Percentiles rank a stretch among this genome's conserved stretches.
Conservation (phyloP, 805 yeast genomes). For the Diddensiella transvaalensis region DNA sequence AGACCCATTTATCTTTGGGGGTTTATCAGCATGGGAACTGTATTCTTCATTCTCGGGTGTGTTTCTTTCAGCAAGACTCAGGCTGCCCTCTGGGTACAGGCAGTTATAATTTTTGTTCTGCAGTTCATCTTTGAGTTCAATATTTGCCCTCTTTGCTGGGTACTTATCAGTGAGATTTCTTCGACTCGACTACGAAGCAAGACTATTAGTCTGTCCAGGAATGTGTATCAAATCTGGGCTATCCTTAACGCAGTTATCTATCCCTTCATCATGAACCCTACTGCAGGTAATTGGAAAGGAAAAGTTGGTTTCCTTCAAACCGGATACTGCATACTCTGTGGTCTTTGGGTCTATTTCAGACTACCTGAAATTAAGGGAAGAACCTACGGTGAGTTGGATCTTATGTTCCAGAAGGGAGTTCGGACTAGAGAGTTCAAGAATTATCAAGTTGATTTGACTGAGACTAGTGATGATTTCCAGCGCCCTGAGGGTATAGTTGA, state of each 20-base stretch:
- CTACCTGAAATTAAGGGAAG: slow-evolving; percentile 58
- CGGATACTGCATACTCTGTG: slow-evolving; percentile 32
- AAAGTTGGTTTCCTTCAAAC: slow-evolving; percentile 47
- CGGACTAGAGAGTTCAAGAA: slow-evolving; percentile 28
- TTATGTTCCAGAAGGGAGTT: slow-evolving; percentile 40
- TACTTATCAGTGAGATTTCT: slow-evolving; percentile 42
- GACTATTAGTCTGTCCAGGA: slow-evolving; percentile 40
- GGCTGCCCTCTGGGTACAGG: slow-evolving; percentile 30
- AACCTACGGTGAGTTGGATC: slow-evolving; percentile 57
- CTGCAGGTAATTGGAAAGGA: slow-evolving; percentile 44
- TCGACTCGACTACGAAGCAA: slow-evolving; percentile 42
- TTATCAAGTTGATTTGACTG: slow-evolving; percentile 15
- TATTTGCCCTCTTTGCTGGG: slow-evolving; percentile 42
- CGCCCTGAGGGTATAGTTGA: neutral
- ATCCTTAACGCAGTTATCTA: slow-evolving; percentile 20
- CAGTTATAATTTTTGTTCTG: slow-evolving; percentile 44
- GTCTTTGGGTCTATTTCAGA: slow-evolving; percentile 46
- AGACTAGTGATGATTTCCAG: slow-evolving; percentile 11
- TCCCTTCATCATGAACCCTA: slow-evolving; percentile 49
- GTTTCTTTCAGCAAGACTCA: slow-evolving; percentile 34
- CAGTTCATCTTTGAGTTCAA: slow-evolving; percentile 45
- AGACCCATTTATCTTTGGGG: slow-evolving; percentile 33
- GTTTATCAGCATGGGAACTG: slow-evolving; percentile 33
- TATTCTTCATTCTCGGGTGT: slow-evolving; percentile 35
- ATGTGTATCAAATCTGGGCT: slow-evolving; percentile 25